These are phyloP conservation scores for Neophaeococcomyces aloes DNA, from an alignment of 2,329 filamentous ascomycete species.

Conservation along the genomic window DNA sequence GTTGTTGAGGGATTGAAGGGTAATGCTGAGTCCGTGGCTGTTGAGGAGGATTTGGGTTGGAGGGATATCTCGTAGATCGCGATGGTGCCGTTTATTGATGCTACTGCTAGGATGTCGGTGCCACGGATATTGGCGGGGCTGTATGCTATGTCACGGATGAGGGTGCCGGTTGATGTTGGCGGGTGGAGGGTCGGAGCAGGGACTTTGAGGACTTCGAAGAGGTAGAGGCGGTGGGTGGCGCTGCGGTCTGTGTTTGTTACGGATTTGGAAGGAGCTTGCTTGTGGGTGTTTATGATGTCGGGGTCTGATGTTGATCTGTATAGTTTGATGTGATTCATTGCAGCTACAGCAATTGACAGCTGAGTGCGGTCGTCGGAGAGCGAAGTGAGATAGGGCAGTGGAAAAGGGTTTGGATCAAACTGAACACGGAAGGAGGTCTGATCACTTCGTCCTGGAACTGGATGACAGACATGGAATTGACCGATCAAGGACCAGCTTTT, in stretches of 20 bases:
- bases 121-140: conserved; percentile 82
- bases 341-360: conserved; percentile 71
- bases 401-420: conserved; percentile 72
- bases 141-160: conserved; percentile 43
- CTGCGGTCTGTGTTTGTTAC: conserved; percentile 5
- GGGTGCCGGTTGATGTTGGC: background rate
- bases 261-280: background rate
- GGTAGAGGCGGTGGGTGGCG: conserved; percentile 52
- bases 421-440: conserved; percentile 77
- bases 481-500: conserved; percentile 66
- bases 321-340: conserved; percentile 71
- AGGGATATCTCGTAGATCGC: conserved; percentile 67
- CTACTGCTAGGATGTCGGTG: conserved; percentile 82
- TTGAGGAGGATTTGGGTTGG: background rate
- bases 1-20: conserved; percentile 5
- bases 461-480: conserved; percentile 60
- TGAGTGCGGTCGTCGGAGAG: conserved; percentile 70
- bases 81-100: conserved; percentile 82
- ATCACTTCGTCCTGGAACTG: conserved; percentile 62
- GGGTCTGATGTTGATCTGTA: conserved; percentile 67
- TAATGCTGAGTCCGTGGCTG: conserved; percentile 1
- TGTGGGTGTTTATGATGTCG: conserved; percentile 30
- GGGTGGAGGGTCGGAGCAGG: conserved; percentile 32
- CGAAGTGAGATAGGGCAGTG: conserved; percentile 63
- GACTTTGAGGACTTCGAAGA: conserved; percentile 74